Percentiles rank a stretch among this genome's conserved stretches.
These are phyloP conservation scores for Licmophora abbreviata DNA, from an alignment of 108 stramenopile species.

Conservation along the genomic window DNA sequence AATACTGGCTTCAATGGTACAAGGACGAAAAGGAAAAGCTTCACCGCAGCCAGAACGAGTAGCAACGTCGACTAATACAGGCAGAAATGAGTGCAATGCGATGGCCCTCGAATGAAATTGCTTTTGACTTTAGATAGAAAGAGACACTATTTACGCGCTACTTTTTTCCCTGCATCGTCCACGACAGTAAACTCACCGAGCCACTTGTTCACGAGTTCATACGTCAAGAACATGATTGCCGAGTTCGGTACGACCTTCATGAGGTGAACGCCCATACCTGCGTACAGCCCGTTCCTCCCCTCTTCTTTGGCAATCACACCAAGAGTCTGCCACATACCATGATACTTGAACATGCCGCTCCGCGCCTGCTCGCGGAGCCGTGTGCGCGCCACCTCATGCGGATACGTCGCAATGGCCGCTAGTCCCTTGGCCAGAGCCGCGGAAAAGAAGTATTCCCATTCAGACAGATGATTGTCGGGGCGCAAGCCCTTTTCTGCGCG, in stretches of 20 bases:
- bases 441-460: conserved; percentile 55
- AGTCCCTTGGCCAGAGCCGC: conserved; percentile 80
- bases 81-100: too few relatives aligned
- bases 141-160: too few relatives aligned
- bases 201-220: conserved; percentile 69
- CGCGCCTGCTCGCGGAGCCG: conserved; percentile 85
- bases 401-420: conserved; percentile 82
- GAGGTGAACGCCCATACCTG: conserved; percentile 89
- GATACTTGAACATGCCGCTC: conserved; percentile 87
- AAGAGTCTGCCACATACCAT: conserved; percentile 89
- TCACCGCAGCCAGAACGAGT: too few relatives aligned
- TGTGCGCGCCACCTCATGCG: conserved; percentile 93
- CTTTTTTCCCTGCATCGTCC: conserved; percentile 15
- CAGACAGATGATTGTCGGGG: conserved; percentile 57
- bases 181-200: conserved; percentile 50
- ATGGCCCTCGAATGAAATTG: too few relatives aligned
- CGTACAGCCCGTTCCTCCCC: conserved; percentile 71
- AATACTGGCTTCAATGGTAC: too few relatives aligned
- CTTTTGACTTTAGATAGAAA: too few relatives aligned
- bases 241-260: conserved; percentile 91
- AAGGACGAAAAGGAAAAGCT: too few relatives aligned
- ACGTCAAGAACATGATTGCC: conserved; percentile 88
- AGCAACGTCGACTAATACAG: too few relatives aligned
- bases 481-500: conserved; percentile 41
- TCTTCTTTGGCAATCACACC: conserved; percentile 83